Evolutionary conservation across 306 rosid species (phyloP).

Genomic region (Delonix regia): DNA sequence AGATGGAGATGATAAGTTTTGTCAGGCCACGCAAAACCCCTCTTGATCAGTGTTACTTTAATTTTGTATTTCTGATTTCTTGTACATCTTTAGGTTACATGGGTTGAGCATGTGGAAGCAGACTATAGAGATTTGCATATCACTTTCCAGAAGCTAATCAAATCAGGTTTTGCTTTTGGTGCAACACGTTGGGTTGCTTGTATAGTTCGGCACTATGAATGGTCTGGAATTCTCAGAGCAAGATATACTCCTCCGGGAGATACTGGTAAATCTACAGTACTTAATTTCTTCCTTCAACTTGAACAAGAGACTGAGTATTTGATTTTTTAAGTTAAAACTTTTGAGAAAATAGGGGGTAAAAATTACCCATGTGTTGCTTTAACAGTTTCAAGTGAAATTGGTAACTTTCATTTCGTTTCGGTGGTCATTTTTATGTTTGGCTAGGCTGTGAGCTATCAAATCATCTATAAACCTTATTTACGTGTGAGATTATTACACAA

Average conservation of each 20-base stretch:
- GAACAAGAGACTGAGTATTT: too few relatives aligned
- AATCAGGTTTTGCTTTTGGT: conserved; percentile 55
- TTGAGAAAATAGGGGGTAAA: too few relatives aligned
- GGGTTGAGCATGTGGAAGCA: conserved; percentile 69
- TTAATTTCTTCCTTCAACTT: neutral
- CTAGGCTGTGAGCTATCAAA: too few relatives aligned
- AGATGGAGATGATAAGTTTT: too few relatives aligned
- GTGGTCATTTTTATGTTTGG: too few relatives aligned
- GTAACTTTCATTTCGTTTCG: neutral
- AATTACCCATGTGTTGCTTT: neutral
- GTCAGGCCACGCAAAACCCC: too few relatives aligned
- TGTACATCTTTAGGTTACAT: conserved; percentile 42
- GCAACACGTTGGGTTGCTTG: conserved; percentile 62
- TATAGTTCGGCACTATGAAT: conserved; percentile 40
- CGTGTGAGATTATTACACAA: too few relatives aligned
- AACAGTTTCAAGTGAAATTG: neutral
- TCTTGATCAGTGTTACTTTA: too few relatives aligned
- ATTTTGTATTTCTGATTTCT: neutral
- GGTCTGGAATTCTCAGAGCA: conserved; percentile 19
- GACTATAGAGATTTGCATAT: conserved; percentile 40
- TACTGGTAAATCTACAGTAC: conserved; percentile 32
- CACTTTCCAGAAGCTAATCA: conserved; percentile 35
- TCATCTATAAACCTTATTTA: too few relatives aligned
- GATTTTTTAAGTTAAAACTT: too few relatives aligned
- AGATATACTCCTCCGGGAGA: conserved; percentile 8